These are phyloP conservation scores for Fusarium succisae DNA, from an alignment of 2,329 filamentous ascomycete species.

Conservation along the genomic window DNA sequence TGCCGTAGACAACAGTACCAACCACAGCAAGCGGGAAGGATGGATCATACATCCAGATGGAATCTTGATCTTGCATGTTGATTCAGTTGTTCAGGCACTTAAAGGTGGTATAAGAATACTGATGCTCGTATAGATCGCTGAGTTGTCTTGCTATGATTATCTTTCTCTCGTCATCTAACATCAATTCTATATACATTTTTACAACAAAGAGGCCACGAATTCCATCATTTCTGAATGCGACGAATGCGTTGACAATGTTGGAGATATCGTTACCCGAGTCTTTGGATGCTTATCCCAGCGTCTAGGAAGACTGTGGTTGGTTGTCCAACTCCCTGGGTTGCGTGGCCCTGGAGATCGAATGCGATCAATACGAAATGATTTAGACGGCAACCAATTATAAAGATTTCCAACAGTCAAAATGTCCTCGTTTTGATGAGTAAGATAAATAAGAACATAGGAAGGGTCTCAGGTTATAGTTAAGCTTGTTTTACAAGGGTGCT, in stretches of 20 bases:
- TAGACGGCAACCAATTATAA: slow-evolving; percentile 28
- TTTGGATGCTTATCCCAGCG: not conserved
- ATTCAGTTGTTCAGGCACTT: not conserved
- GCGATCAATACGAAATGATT: slow-evolving; percentile 32
- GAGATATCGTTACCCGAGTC: not conserved
- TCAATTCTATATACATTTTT: slow-evolving; percentile 7
- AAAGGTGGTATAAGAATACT: not conserved
- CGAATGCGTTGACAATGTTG: slow-evolving; percentile 4
- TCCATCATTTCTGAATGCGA: slow-evolving; percentile 30
- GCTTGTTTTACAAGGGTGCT: not conserved
- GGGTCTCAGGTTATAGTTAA: not conserved
- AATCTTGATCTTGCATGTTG: slow-evolving; percentile 40
- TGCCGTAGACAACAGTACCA: slow-evolving; percentile 52
- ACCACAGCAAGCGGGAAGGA: slow-evolving; percentile 54
- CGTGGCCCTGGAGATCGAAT: not conserved
- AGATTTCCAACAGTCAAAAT: not conserved
- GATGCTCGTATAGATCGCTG: not conserved
- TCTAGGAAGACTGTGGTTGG: slow-evolving; percentile 5
- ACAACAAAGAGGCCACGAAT: slow-evolving; percentile 9
- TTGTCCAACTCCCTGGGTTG: not conserved
- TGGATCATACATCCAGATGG: slow-evolving; percentile 57
- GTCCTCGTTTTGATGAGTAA: not conserved
- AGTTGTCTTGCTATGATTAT: not conserved
- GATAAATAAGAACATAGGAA: not conserved
- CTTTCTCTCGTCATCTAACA: not conserved